These are phyloP conservation scores for Hymenoscyphus albidus DNA, from an alignment of 2,329 filamentous ascomycete genomes.

Conservation along the genomic window DNA sequence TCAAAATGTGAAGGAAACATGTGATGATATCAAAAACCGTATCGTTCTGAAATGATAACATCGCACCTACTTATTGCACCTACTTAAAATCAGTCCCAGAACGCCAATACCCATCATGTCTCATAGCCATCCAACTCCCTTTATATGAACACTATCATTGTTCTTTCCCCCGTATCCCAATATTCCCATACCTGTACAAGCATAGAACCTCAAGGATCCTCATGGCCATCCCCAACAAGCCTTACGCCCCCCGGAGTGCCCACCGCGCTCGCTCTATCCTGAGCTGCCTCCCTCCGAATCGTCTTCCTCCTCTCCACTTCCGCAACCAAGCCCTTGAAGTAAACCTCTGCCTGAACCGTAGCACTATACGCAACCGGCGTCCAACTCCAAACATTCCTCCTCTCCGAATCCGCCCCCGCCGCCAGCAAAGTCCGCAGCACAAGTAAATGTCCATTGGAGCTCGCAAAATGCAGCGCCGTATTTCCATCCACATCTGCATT, in stretches of 20 bases:
- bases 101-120: not conserved
- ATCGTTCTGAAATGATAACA: not conserved
- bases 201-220: not conserved
- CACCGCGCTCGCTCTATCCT: slow-evolving; percentile 13
- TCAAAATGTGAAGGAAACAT: not conserved
- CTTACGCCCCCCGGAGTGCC: slow-evolving; percentile 26
- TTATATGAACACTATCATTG: not conserved
- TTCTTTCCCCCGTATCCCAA: not conserved
- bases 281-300: slow-evolving; percentile 35
- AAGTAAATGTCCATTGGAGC: slow-evolving; percentile 73
- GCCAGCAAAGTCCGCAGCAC: slow-evolving; percentile 73
- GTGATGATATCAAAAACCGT: not conserved
- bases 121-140: not conserved
- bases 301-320: slow-evolving; percentile 63
- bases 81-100: not conserved
- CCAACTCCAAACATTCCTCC: slow-evolving; percentile 74
- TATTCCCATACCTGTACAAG: not conserved
- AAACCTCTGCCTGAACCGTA: slow-evolving; percentile 79
- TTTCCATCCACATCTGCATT: slow-evolving; percentile 70
- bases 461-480: slow-evolving; percentile 82
- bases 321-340: slow-evolving; percentile 71
- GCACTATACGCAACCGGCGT: slow-evolving; percentile 79
- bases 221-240: slow-evolving; percentile 19
- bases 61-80: not conserved
- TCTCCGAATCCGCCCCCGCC: slow-evolving; percentile 71